These are phyloP conservation scores for Globisporangium ultimum DNA, from an alignment of 352 stramenopile species.

Conservation along the genomic window DNA sequence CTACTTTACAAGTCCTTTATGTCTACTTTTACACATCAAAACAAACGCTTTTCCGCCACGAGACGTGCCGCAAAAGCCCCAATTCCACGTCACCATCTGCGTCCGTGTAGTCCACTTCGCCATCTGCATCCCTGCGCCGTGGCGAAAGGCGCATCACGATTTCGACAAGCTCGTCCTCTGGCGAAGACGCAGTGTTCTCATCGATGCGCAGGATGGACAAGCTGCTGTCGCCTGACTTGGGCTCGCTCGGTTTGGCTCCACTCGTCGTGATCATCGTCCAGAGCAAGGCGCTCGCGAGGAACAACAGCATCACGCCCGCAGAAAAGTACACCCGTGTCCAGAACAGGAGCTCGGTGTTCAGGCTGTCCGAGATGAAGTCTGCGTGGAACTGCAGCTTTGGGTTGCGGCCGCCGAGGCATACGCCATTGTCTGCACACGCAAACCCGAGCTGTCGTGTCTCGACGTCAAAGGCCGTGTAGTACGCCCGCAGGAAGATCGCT, in stretches of 20 bases:
- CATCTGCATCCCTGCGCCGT: background rate
- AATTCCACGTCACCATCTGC: background rate
- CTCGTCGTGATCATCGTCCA: conserved; percentile 27
- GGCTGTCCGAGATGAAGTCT: conserved; percentile 3
- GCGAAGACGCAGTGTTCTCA: background rate
- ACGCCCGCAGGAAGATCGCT: conserved; percentile 61
- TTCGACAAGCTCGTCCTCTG: background rate
- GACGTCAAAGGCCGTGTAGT: conserved; percentile 66
- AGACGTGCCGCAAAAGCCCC: background rate
- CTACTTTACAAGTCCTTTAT: no score
- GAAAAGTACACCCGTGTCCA: conserved; percentile 36
- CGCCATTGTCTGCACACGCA: conserved; percentile 24
- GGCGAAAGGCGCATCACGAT: background rate
- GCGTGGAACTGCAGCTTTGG: conserved; percentile 37
- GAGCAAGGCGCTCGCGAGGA: conserved; percentile 27
- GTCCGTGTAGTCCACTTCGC: background rate
- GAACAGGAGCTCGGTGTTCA: conserved; percentile 21
- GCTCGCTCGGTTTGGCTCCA: conserved; percentile 8
- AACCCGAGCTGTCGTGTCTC: conserved; percentile 35
- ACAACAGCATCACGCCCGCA: conserved; percentile 29
- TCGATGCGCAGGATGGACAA: background rate
- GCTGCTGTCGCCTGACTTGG: background rate
- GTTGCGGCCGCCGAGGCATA: conserved; percentile 28
- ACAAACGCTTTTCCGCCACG: conserved; percentile 25
- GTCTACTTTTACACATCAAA: conserved; percentile 24